Evolutionary conservation across 192 early-diverging fungal genomes (phyloP).

Genomic region (Backusella morwellensis): DNA sequence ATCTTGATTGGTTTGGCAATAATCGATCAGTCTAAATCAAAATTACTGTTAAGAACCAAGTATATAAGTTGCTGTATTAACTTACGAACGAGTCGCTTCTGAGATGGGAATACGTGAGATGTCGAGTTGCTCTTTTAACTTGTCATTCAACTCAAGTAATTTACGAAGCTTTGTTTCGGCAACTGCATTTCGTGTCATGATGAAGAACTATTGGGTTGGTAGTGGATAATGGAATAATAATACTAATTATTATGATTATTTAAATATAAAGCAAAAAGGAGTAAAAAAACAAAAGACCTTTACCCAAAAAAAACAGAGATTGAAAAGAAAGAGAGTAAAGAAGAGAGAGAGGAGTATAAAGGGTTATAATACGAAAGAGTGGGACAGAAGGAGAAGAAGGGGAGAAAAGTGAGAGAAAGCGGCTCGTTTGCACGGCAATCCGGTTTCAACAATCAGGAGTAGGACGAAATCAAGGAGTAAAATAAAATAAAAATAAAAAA

Average conservation of each 20-base stretch:
- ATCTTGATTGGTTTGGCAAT: constrained; percentile 24
- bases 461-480: not conserved
- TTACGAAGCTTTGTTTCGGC: constrained; percentile 67
- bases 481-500: not conserved
- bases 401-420: not conserved
- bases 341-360: no score
- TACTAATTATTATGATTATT: no score
- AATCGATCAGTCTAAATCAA: constrained; percentile 24
- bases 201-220: not conserved
- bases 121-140: constrained; percentile 76
- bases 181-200: constrained; percentile 28
- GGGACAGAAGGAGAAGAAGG: not conserved
- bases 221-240: not conserved
- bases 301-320: not conserved
- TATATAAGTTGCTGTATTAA: not conserved
- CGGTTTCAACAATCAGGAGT: not conserved
- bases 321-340: not conserved
- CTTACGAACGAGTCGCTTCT: constrained; percentile 56
- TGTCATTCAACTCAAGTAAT: constrained; percentile 69
- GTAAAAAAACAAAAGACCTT: not conserved
- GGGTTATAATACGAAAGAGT: not conserved
- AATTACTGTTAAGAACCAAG: not conserved
- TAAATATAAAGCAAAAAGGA: not conserved
- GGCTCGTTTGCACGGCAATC: not conserved
- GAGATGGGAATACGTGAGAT: constrained; percentile 74